Conservation (phyloP, 805 yeast genomes). For the Wickerhamomyces canadensis region DNA sequence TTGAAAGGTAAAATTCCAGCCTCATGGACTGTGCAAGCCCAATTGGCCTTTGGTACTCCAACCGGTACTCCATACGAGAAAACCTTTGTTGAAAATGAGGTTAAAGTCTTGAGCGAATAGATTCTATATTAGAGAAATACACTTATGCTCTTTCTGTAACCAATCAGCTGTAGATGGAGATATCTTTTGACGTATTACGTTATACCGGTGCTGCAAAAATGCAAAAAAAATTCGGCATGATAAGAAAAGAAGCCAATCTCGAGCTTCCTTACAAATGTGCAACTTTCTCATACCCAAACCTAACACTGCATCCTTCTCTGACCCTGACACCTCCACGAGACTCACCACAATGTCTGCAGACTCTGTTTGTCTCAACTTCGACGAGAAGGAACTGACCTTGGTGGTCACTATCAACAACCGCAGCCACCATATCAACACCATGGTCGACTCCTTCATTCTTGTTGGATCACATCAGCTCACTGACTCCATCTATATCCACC, state of each 20-base stretch:
- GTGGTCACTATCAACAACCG: not conserved
- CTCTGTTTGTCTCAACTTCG: not conserved
- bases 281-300: too few species aligned
- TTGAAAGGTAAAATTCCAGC: slow-evolving; percentile 36
- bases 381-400: not conserved
- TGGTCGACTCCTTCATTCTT: not conserved
- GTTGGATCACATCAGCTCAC: not conserved
- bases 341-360: too few species aligned
- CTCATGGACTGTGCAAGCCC: slow-evolving; percentile 41
- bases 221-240: too few species aligned
- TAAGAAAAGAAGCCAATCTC: too few species aligned
- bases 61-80: slow-evolving; percentile 33
- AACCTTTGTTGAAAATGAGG: slow-evolving; percentile 36
- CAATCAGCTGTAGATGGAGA: too few species aligned
- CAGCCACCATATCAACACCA: not conserved
- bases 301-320: too few species aligned
- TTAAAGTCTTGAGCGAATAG: slow-evolving; percentile 27
- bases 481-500: not conserved
- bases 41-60: slow-evolving; percentile 45
- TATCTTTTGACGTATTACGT: too few species aligned
- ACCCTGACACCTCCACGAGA: too few species aligned
- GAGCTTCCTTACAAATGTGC: too few species aligned
- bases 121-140: not conserved
- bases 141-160: not conserved
- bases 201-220: too few species aligned